These are phyloP conservation scores for Atkinsonella hypoxylon DNA, from an alignment of 2,329 filamentous ascomycete genomes.

Conservation along the genomic window DNA sequence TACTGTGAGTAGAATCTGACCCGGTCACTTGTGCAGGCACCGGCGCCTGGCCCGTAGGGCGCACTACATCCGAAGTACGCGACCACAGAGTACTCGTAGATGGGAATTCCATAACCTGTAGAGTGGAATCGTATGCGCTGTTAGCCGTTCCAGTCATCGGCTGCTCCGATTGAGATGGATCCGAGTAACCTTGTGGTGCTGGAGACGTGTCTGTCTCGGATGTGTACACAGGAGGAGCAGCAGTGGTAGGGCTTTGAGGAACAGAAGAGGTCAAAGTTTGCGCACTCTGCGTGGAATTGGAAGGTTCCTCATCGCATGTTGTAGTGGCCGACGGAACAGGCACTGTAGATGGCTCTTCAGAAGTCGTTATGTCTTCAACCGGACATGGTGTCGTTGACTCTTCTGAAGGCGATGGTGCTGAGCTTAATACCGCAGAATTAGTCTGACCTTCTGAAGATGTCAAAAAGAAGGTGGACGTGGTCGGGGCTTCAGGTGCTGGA, in stretches of 20 bases:
- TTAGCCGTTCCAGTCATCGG: slow-evolving; percentile 6
- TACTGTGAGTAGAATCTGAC: slow-evolving; percentile 15
- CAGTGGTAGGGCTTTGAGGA: background rate
- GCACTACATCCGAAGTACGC: slow-evolving; percentile 10
- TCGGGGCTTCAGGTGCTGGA: slow-evolving; percentile 8
- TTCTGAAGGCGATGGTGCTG: background rate
- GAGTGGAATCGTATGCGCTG: slow-evolving; percentile 5
- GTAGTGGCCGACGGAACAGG: background rate
- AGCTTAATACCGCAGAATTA: background rate
- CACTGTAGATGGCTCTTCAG: background rate
- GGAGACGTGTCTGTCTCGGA: slow-evolving; percentile 1
- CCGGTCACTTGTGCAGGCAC: slow-evolving; percentile 16
- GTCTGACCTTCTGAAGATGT: background rate
- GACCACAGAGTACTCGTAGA: slow-evolving; percentile 15
- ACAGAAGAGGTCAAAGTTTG: background rate
- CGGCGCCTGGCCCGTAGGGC: slow-evolving; percentile 11
- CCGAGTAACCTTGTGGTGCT: slow-evolving; percentile 3
- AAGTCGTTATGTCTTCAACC: background rate
- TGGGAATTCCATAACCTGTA: slow-evolving; percentile 7
- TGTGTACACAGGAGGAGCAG: background rate
- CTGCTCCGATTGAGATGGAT: slow-evolving; percentile 1
- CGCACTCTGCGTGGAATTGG: background rate
- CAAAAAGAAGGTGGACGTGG: slow-evolving; percentile 2
- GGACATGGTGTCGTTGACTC: slow-evolving; percentile 2
- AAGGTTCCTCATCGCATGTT: slow-evolving; percentile 2